phyloP scores from a whole-genome alignment of 208 protist genomes.

The Angomonas deanei region DNA sequence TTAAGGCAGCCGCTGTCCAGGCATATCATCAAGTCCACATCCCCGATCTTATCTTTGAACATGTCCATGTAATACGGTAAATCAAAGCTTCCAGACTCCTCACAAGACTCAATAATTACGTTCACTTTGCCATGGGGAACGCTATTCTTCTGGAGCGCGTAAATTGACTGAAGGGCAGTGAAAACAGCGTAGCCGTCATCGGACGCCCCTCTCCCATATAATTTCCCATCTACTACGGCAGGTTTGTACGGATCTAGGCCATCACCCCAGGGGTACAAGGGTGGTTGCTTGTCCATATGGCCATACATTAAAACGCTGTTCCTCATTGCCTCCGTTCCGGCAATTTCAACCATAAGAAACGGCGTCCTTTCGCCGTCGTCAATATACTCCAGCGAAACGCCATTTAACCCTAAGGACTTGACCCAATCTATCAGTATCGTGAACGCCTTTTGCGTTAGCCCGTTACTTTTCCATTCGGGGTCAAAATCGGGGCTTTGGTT shows the following conservation, averaged over 20 bases:
- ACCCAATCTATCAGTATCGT: constrained; percentile 85
- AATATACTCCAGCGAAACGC: constrained; percentile 69
- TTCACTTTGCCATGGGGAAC: constrained; percentile 77
- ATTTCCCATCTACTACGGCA: constrained; percentile 76
- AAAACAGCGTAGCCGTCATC: constrained; percentile 92
- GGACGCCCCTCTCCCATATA: constrained; percentile 88
- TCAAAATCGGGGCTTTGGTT: constrained; percentile 94
- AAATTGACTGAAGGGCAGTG: constrained; percentile 54
- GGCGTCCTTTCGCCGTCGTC: constrained; percentile 68
- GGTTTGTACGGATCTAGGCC: constrained; percentile 85
- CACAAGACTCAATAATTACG: constrained; percentile 85
- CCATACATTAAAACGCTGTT: constrained; percentile 93
- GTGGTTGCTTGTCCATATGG: constrained; percentile 97
- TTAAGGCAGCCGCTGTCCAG: constrained; percentile 92
- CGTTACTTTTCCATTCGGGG: constrained; percentile 81
- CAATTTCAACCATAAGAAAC: constrained; percentile 82
- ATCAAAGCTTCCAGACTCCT: constrained; percentile 87
- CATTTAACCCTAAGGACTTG: constrained; percentile 63
- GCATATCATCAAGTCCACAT: constrained; percentile 89
- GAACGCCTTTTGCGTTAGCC: constrained; percentile 82
- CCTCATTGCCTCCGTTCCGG: constrained; percentile 42
- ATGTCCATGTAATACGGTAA: constrained; percentile 81
- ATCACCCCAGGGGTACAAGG: constrained; percentile 85
- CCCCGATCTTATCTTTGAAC: constrained; percentile 57
- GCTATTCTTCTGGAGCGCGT: constrained; percentile 65